Evolutionary conservation across 2,329 filamentous ascomycete genomes (phyloP).

Genomic region (Fusarium nurragi): DNA sequence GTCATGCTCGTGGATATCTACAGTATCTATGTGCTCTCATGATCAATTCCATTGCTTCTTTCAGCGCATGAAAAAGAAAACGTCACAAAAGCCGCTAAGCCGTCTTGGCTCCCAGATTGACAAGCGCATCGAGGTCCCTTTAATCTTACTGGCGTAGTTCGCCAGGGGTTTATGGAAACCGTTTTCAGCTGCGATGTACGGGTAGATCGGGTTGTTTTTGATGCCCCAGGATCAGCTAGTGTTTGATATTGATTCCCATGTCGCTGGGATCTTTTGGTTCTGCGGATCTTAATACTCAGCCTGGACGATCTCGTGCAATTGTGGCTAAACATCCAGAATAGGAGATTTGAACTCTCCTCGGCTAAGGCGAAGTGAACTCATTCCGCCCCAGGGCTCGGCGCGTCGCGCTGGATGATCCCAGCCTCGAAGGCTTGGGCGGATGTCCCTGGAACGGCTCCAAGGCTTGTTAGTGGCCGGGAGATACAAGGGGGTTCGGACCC

Average conservation of each 20-base stretch:
- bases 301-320: background rate
- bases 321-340: background rate
- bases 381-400: slow-evolving; percentile 6
- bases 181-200: background rate
- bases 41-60: background rate
- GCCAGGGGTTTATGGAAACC: slow-evolving; percentile 3
- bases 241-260: slow-evolving; percentile 12
- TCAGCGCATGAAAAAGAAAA: background rate
- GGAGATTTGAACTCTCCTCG: background rate
- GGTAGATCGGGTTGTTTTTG: slow-evolving; percentile 12
- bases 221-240: background rate
- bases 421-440: background rate
- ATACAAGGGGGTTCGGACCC: slow-evolving; percentile 3
- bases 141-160: slow-evolving; percentile 22
- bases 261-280: background rate
- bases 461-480: slow-evolving; percentile 23
- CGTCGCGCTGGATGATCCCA: background rate
- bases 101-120: slow-evolving; percentile 31
- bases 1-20: background rate
- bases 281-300: slow-evolving; percentile 20
- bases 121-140: slow-evolving; percentile 17
- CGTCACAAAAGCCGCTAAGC: slow-evolving; percentile 11
- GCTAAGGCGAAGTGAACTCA: slow-evolving; percentile 14
- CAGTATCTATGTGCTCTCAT: slow-evolving; percentile 2
- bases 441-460: background rate